Evolutionary conservation across 306 rosid species (phyloP).

Genomic region (Prunus mongolica): DNA sequence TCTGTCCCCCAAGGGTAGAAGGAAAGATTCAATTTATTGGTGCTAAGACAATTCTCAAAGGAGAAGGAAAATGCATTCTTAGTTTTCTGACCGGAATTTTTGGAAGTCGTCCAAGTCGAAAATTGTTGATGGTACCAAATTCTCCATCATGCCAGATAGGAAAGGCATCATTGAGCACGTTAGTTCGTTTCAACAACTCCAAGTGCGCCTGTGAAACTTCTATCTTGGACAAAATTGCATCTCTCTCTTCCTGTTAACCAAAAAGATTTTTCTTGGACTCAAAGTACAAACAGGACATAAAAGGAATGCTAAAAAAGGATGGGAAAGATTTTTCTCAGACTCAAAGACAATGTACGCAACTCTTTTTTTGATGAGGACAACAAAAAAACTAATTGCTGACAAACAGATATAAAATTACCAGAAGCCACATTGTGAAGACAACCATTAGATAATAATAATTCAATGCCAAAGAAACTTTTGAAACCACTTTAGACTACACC

Average conservation of each 20-base stretch:
- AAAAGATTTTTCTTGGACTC: constrained; percentile 15
- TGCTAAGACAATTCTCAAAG: neutral
- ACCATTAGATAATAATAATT: neutral
- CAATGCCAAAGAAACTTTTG: neutral
- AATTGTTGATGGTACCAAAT: constrained; percentile 92
- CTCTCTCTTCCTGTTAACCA: constrained; percentile 89
- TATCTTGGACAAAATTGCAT: constrained; percentile 84
- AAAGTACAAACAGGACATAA: neutral
- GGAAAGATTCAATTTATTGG: constrained; percentile 15
- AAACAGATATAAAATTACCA: neutral
- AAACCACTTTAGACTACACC: neutral
- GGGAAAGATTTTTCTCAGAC: neutral
- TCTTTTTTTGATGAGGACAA: neutral
- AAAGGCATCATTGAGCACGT: constrained; percentile 92
- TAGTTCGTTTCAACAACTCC: constrained; percentile 84
- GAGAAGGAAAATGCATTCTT: constrained; percentile 19
- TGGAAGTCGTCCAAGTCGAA: constrained; percentile 96
- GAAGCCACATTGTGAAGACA: neutral
- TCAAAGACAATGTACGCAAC: neutral
- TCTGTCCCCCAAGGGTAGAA: constrained; percentile 6
- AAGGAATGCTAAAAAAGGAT: neutral
- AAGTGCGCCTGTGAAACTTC: constrained; percentile 98
- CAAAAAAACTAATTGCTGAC: neutral
- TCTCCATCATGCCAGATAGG: constrained; percentile 98
- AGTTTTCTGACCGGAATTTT: constrained; percentile 74